Percentiles rank a stretch among this genome's conserved stretches.
These are phyloP conservation scores for Zoysia matrella DNA, from an alignment of 202 grass and related monocot genomes.

Conservation along the genomic window DNA sequence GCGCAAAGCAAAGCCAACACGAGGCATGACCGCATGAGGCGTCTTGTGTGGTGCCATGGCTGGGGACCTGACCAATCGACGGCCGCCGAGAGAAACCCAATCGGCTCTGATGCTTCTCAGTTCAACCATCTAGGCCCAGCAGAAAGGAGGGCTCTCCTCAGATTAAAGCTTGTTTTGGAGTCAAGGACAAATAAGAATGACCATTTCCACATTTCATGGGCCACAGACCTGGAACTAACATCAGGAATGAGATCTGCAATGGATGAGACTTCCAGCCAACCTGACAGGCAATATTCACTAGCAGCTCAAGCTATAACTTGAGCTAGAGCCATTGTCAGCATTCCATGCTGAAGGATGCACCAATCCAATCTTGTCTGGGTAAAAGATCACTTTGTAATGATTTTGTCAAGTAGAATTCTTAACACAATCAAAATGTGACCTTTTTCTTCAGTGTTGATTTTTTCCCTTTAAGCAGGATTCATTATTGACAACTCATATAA, in stretches of 20 bases:
- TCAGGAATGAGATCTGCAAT: constrained; percentile 5
- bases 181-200: not conserved
- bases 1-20: not conserved
- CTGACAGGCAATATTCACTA: not conserved
- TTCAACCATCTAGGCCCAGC: not conserved
- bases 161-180: not conserved
- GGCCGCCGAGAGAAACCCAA: not conserved
- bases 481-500: not conserved
- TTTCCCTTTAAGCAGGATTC: not conserved
- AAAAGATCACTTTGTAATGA: not conserved
- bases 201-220: not conserved
- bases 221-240: not conserved
- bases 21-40: not conserved
- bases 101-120: not conserved
- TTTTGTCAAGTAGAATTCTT: not conserved
- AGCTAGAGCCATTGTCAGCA: not conserved
- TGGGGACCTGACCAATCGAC: not conserved
- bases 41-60: not conserved
- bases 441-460: constrained; percentile 4
- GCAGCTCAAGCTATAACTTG: not conserved
- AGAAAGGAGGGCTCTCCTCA: too few relatives aligned
- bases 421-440: not conserved
- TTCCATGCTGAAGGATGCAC: not conserved
- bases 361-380: not conserved
- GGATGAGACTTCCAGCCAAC: constrained; percentile 13